A percentile compares a stretch with the other conserved stretches of the same genome.
These are phyloP conservation scores for Rubia peregrina DNA, from an alignment of 305 asterid genomes.

Conservation along the genomic window DNA sequence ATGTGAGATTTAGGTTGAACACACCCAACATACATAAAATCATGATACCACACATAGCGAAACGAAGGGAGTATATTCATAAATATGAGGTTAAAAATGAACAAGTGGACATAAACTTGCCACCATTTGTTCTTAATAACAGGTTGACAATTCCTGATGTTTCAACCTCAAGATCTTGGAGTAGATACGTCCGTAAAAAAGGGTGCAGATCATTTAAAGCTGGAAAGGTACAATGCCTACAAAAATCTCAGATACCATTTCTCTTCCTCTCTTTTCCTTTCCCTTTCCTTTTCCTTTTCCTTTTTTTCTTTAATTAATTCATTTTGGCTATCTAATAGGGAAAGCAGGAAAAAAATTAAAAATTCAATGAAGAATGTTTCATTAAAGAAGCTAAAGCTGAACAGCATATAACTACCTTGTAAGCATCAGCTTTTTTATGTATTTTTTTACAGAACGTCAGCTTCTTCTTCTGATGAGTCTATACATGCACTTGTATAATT, in stretches of 20 bases:
- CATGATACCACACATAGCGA: too few relatives aligned
- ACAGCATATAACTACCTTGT: slow-evolving; percentile 8
- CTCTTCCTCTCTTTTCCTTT: not conserved
- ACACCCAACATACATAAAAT: too few relatives aligned
- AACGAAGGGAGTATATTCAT: too few relatives aligned
- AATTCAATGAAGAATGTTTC: slow-evolving; percentile 23
- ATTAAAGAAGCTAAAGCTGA: slow-evolving; percentile 19
- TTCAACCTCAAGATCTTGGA: slow-evolving; percentile 23
- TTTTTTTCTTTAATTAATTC: not conserved
- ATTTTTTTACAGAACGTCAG: slow-evolving; percentile 9
- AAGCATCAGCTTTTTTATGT: slow-evolving; percentile 9
- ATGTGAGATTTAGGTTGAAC: too few relatives aligned
- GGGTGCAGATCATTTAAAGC: slow-evolving; percentile 27
- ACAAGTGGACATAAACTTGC: slow-evolving; percentile 31
- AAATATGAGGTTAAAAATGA: not conserved
- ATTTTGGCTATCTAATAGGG: not conserved
- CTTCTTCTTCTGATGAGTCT: slow-evolving; percentile 6
- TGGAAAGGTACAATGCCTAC: slow-evolving; percentile 22
- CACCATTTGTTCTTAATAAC: slow-evolving; percentile 17
- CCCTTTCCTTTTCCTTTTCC: not conserved
- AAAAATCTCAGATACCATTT: slow-evolving; percentile 14
- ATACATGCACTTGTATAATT: too few relatives aligned
- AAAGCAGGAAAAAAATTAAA: not conserved
- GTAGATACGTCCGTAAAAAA: slow-evolving; percentile 22
- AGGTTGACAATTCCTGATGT: slow-evolving; percentile 13